Percentiles rank a stretch among this genome's conserved stretches.
Evolutionary conservation across 768 basidiomycete species (phyloP).

Genomic region (Mycena haematopus): DNA sequence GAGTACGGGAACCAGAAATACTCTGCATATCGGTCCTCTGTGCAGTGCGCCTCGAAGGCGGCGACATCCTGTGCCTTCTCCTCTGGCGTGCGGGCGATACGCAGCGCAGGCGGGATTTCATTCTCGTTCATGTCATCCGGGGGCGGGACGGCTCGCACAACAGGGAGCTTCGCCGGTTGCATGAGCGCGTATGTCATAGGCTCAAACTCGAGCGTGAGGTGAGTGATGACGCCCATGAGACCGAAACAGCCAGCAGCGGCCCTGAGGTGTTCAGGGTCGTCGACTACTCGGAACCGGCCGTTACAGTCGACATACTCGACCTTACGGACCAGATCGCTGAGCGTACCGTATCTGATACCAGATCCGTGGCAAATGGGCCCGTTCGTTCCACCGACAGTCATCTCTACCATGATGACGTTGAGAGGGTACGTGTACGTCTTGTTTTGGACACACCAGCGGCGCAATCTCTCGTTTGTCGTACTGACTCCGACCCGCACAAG

Average conservation of each 20-base stretch:
- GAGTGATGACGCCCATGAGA: slow-evolving; percentile 35
- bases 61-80: too few relatives aligned
- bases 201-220: slow-evolving; percentile 36
- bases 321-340: slow-evolving; percentile 35
- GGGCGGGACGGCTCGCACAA: slow-evolving; percentile 36
- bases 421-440: slow-evolving; percentile 33
- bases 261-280: slow-evolving; percentile 32
- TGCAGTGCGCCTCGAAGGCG: too few relatives aligned
- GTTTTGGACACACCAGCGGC: slow-evolving; percentile 32
- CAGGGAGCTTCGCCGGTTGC: slow-evolving; percentile 29
- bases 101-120: slow-evolving; percentile 29
- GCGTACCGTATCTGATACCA: slow-evolving; percentile 31
- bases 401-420: slow-evolving; percentile 38
- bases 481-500: slow-evolving; percentile 30
- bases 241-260: slow-evolving; percentile 38
- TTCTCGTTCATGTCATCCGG: slow-evolving; percentile 26
- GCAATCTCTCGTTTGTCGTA: slow-evolving; percentile 37
- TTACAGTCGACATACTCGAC: slow-evolving; percentile 36
- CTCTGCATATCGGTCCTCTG: slow-evolving; percentile 29
- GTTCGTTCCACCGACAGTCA: slow-evolving; percentile 37
- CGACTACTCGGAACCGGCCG: slow-evolving; percentile 30
- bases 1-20: slow-evolving; percentile 41
- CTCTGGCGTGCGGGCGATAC: not conserved
- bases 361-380: slow-evolving; percentile 38
- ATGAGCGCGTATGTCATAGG: slow-evolving; percentile 35